Evolutionary conservation across 768 basidiomycete species (phyloP), one percentile per base, ranked within the genome.

Genomic region (Asterophora parasitica): DNA sequence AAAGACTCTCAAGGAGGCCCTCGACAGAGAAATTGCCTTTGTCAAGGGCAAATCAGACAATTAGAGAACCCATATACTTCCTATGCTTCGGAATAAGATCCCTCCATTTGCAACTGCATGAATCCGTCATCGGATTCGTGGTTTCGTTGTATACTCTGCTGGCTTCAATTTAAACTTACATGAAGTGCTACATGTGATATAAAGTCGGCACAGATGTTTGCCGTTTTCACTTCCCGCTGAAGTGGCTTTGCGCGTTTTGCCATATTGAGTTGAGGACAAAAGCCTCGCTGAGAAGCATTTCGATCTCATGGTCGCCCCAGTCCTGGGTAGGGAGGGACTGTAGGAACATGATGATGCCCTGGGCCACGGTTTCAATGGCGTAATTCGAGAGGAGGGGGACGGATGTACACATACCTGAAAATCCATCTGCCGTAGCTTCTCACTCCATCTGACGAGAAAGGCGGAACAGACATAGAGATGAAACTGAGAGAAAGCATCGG

Each of bases 261-360:
- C 90, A 92, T 67, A 88, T 87, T 23, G 87, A 91, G 56, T 85
- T 90, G 57, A 92, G 82, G 16, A 98, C 88, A 61, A 95, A 99
- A 1, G 96, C 95, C 68, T 97, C 91, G 59, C 88, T 91, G 38
- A 99, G 81, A 28, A 99, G 79, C 70, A 98, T 79, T 62, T 97
- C 92, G 38, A 98, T 85, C 60, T 98, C 92, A 58, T 94, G 88
- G 64, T 98, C 94, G 16, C 85, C 83, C 96, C 96, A 99, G 46
- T 79, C 82, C 61, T 93, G 90, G 5, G 92, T 94, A 11, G 92
- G 92, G 4, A 92, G 75, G 1, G 88, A 92, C 63, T 94, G 92
- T 10, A 99, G 76, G 70, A 96, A 99, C 88, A 99, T 98, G 64
- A 99, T 98, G 64, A 98, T 94, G 48, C 92, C 93, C 95, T 98